Base-by-base conservation (phyloP, 192 early-diverging fungal genomes). In the Coemansia sp. region DNA sequence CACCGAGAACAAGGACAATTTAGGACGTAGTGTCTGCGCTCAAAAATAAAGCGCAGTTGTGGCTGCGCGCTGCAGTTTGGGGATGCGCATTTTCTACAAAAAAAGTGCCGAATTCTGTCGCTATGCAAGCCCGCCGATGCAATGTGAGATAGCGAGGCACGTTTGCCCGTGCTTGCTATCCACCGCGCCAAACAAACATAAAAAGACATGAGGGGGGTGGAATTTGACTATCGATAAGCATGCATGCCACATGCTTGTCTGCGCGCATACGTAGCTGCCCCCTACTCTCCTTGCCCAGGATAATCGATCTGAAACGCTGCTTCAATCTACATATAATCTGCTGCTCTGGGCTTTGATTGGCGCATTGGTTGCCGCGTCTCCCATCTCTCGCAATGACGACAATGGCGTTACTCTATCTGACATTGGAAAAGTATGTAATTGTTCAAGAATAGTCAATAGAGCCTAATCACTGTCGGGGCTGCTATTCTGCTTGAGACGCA, bases 401-500 rank as follows among this genome's bases (percentile, higher is more conserved):
- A 22, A 49, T 24, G 22, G 20, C 4, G 45, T 20, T 7, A 22
- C 45, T 2, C 11, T 2, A 43, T 15, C 11, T 15, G 20, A 43
- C 41, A 43, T 43, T 43, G 5, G 39, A 47, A 18, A 20, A 9
- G 45, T n/a, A 9, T 20, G 45, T 3, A 47, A 0, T 47, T 20
- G 10, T 2, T 47, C 18, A 47, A 20, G 18, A 40, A 2, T 47
- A 29, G 18, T 27, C 29, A 32, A 34, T 15, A 32, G 8, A 47
- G 4, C 18, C 8, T 12, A 56, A 32, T 32, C 53, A 30, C 53
- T 56, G 29, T 7, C 34, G 53, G 53, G 6, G 6, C 30, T 30
- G 53, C 53, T 10, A 30, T 30, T 30, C 34, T 30, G 29, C 29
- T 56, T 30, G 53, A 56, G 29, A 1, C 67, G 80, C 24, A 37